Evolutionary conservation across 768 basidiomycete species (phyloP), one percentile per base, ranked within the genome.

Genomic region (Hericium alpestre): DNA sequence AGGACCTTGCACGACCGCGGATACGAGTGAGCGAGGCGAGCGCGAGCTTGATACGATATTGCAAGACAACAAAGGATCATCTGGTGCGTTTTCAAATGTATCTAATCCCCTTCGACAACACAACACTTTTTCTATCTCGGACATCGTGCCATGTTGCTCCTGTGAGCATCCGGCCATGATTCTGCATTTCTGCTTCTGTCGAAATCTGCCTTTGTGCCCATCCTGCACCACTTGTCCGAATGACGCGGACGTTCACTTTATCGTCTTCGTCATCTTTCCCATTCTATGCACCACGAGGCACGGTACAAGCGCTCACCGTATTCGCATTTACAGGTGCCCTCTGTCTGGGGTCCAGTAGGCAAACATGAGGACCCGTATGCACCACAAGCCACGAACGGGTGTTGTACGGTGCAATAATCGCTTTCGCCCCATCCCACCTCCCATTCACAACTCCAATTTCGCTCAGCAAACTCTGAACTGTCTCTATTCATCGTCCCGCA

Each of bases 351-450:
- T 9, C 86, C 90, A 20, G 85, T 95, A 16, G 84, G 83, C 61
- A 90, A 88, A 67, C 83, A 83, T 41, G 91, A 95, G 58, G 95
- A 99, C 68, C 95, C 95, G 51, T 98, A 93, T 66, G 87, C 86
- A 22, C 88, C 86, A 55, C 83, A 54, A 39, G 41, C 40, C 16
- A 41, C 39, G 20, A 38, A 41, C 39, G 39, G 41, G 4, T 54
- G 54, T 38, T 54, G 54, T 54, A 54, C 39, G 11, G 43, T 54
- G 54, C 54, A 54, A 54, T 54, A 43, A 37, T 43, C 39, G 54
- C 15, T 9, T 37, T 11, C 49, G 11, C 11, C 22, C 49, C 25
- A 13, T 25, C 20, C 51, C 22, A n/a, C 18, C 52, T 12, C 20
- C 11, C 18, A 12, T 15, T 6, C 18, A 38, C 52, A 32, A 16